Percentiles rank a stretch among this genome's conserved stretches.
These are phyloP conservation scores for Yarrowia deformans DNA, from an alignment of 805 yeast species.

Conservation along the genomic window DNA sequence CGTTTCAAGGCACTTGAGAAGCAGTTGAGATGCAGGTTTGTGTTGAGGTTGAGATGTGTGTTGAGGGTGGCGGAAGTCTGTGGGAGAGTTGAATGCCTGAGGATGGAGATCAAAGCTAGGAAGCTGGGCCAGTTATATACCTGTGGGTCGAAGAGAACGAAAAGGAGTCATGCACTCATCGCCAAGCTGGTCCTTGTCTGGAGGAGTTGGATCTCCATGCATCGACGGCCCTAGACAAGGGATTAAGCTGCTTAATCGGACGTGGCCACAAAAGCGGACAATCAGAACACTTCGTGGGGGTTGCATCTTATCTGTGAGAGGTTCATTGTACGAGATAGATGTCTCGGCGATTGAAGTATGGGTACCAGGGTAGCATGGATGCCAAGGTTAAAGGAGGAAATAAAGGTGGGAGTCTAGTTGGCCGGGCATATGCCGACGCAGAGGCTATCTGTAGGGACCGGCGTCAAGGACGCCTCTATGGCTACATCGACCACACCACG, in stretches of 20 bases:
- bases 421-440: constrained; percentile 18
- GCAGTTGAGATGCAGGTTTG: constrained; percentile 14
- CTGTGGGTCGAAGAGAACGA: background rate
- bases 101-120: background rate
- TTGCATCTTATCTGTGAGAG: background rate
- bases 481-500: too few relatives aligned
- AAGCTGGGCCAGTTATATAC: background rate
- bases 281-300: background rate
- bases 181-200: constrained; percentile 16
- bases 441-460: too few relatives aligned
- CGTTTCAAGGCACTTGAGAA: background rate
- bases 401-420: background rate
- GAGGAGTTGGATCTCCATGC: constrained; percentile 10
- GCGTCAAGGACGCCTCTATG: too few relatives aligned
- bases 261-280: constrained; percentile 12
- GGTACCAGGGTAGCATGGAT: background rate
- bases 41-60: background rate
- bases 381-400: constrained; percentile 10
- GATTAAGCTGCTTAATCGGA: constrained; percentile 23
- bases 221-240: constrained; percentile 25
- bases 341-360: background rate
- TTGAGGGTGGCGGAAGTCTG: background rate
- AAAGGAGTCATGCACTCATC: constrained; percentile 21
- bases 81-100: too few relatives aligned
- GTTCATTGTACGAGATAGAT: background rate